phyloP scores from a whole-genome alignment of 345 rosid genomes.

The Brassica juncea region DNA sequence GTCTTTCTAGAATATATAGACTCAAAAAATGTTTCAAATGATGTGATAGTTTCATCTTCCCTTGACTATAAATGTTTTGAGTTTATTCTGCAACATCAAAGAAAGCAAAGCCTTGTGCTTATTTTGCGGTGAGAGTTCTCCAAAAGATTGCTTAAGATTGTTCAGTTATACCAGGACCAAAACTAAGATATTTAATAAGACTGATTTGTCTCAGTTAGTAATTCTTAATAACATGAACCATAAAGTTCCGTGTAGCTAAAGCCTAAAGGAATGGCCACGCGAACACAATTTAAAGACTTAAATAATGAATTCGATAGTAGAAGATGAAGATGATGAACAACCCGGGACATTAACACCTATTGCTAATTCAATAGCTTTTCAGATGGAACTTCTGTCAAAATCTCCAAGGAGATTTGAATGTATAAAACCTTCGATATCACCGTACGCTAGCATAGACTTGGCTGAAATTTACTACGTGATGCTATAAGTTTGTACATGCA shows the following conservation, averaged over 20 bases:
- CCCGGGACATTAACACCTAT: slow-evolving; percentile 37
- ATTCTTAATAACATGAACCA: background rate
- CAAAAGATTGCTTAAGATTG: background rate
- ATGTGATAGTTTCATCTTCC: slow-evolving; percentile 1
- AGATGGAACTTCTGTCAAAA: slow-evolving; percentile 12
- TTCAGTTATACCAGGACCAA: slow-evolving; percentile 9
- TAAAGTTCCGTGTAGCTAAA: no score
- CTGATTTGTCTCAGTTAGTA: slow-evolving; percentile 1
- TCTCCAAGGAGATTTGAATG: slow-evolving; percentile 26
- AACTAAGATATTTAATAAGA: background rate
- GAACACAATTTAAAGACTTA: background rate
- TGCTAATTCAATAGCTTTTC: slow-evolving; percentile 37
- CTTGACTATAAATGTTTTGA: background rate
- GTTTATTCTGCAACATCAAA: slow-evolving; percentile 4
- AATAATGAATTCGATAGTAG: no score
- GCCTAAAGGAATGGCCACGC: no score
- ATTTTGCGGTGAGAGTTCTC: background rate
- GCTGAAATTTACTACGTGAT: background rate
- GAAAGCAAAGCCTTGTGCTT: background rate
- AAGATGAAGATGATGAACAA: slow-evolving; percentile 24
- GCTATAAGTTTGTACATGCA: background rate
- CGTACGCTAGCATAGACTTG: slow-evolving; percentile 2
- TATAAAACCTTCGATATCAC: slow-evolving; percentile 27
- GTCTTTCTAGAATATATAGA: background rate
- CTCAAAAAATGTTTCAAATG: background rate